Conservation (phyloP, 2,329 filamentous ascomycete species). For the Huntiella omanensis region DNA sequence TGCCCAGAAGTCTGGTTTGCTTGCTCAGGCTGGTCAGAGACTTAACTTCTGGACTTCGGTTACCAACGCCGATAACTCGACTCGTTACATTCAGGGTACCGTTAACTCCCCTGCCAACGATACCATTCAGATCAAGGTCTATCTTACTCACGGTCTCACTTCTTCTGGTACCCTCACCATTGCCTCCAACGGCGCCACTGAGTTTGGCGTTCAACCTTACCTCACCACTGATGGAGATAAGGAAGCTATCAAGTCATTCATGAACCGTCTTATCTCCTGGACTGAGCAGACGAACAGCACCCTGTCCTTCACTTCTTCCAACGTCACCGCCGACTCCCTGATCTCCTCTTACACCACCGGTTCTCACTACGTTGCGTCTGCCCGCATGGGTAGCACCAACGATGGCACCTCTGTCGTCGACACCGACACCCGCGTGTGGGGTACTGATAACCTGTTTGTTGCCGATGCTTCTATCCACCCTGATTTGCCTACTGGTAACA, state of each 20-base stretch:
- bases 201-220: constrained; percentile 42
- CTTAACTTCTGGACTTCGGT: constrained; percentile 29
- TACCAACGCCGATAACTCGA: constrained; percentile 27
- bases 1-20: constrained; percentile 20
- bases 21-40: constrained; percentile 27
- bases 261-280: constrained; percentile 32
- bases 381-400: constrained; percentile 12
- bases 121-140: constrained; percentile 35
- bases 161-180: constrained; percentile 44
- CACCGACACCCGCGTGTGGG: constrained; percentile 42
- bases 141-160: constrained; percentile 43
- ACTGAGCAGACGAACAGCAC: constrained; percentile 30
- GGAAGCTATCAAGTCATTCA: constrained; percentile 41
- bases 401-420: constrained; percentile 42
- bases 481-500: constrained; percentile 49
- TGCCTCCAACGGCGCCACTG: constrained; percentile 35
- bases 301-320: constrained; percentile 23
- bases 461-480: constrained; percentile 53
- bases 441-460: constrained; percentile 49
- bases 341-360: constrained; percentile 43
- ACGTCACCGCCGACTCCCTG: constrained; percentile 31
- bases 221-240: constrained; percentile 39
- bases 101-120: constrained; percentile 45
- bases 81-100: constrained; percentile 33
- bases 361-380: constrained; percentile 27